Evolutionary conservation across 2,329 filamentous ascomycete genomes (phyloP).

Genomic region (Fusarium odoratissimum): DNA sequence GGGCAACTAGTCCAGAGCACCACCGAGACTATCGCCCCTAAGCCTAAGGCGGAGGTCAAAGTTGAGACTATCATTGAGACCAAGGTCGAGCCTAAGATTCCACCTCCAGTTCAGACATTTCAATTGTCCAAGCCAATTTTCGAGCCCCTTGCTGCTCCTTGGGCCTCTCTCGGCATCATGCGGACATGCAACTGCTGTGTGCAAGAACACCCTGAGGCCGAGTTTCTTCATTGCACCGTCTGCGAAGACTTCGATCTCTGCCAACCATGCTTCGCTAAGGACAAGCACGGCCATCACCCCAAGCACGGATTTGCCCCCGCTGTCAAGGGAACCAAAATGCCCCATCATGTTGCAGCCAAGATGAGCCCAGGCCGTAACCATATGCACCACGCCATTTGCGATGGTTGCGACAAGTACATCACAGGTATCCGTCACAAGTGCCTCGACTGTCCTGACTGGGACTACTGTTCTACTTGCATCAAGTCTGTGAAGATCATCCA

Average conservation of each 20-base stretch:
- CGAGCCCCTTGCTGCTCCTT: conserved; percentile 35
- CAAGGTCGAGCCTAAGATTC: conserved; percentile 38
- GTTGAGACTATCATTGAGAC: conserved; percentile 35
- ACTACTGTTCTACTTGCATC: conserved; percentile 87
- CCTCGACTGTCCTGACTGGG: conserved; percentile 96
- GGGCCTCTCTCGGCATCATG: conserved; percentile 49
- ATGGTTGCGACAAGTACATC: conserved; percentile 92
- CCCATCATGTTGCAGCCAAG: conserved; percentile 71
- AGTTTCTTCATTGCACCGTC: conserved; percentile 85
- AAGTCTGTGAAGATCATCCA: conserved; percentile 75
- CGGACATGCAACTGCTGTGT: conserved; percentile 79
- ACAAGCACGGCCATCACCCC: conserved; percentile 91
- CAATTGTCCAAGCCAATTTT: conserved; percentile 35
- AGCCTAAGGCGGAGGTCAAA: conserved; percentile 51
- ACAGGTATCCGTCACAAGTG: conserved; percentile 95
- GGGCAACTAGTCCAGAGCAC: conserved; percentile 86
- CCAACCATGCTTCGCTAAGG: conserved; percentile 78
- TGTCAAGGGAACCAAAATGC: conserved; percentile 70
- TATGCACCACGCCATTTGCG: conserved; percentile 89
- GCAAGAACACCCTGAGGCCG: conserved; percentile 75
- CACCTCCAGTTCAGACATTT: conserved; percentile 24
- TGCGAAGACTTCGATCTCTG: conserved; percentile 96
- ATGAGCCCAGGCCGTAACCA: conserved; percentile 84
- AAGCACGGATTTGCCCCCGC: conserved; percentile 82
- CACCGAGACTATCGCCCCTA: conserved; percentile 82